Conservation (phyloP, 768 basidiomycete species). For the Tulasnella sp. region DNA sequence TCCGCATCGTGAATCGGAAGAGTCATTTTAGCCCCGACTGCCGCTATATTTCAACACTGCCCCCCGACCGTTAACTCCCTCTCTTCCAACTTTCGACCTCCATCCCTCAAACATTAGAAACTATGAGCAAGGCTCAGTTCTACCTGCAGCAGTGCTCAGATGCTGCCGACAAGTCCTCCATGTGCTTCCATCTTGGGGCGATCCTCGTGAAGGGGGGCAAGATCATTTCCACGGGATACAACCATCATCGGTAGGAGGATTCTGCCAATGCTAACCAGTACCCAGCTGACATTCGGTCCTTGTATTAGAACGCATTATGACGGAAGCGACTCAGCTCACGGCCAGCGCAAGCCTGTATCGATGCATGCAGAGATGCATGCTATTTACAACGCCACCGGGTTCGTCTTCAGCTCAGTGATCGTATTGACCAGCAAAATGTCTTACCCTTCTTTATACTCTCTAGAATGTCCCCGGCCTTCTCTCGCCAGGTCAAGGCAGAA, state of each 20-base stretch:
- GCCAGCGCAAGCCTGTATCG: constrained; percentile 35
- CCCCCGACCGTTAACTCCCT: neutral
- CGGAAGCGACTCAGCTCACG: constrained; percentile 40
- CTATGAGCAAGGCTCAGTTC: constrained; percentile 28
- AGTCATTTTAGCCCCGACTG: constrained; percentile 9
- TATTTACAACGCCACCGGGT: constrained; percentile 45
- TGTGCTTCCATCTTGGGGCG: constrained; percentile 28
- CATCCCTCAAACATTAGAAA: neutral
- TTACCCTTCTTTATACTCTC: neutral
- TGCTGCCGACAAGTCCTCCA: constrained; percentile 24
- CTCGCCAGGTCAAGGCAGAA: constrained; percentile 11
- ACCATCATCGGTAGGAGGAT: constrained; percentile 43
- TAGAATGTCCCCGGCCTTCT: constrained; percentile 23
- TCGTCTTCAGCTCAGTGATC: neutral
- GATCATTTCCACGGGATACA: constrained; percentile 49
- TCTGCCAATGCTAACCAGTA: too few species aligned
- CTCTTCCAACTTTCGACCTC: neutral
- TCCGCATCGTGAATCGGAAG: neutral
- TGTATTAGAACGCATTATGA: constrained; percentile 46
- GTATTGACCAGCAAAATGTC: neutral
- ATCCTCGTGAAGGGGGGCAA: constrained; percentile 56
- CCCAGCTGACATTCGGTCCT: neutral
- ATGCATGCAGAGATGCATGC: constrained; percentile 62
- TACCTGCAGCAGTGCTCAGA: constrained; percentile 27
- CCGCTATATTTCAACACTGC: neutral